Percentiles rank a stretch among this genome's conserved stretches.
phyloP scores from a whole-genome alignment of 2,329 filamentous ascomycete species.

The Allantophomopsis lycopodina region DNA sequence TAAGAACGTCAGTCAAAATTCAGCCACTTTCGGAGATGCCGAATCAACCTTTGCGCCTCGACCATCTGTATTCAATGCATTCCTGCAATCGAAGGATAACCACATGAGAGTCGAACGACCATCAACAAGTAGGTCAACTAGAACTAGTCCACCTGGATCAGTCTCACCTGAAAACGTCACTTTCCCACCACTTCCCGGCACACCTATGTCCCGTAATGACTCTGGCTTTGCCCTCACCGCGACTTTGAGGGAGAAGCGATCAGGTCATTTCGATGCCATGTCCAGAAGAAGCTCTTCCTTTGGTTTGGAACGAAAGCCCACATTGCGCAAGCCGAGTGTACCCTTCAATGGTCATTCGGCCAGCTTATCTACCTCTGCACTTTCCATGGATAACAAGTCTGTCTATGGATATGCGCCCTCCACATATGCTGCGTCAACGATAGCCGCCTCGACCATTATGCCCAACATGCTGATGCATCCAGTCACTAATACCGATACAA shows the following conservation, averaged over 20 bases:
- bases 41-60: constrained; percentile 29
- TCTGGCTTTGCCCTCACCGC: constrained; percentile 80
- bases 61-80: constrained; percentile 79
- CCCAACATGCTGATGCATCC: constrained; percentile 71
- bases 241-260: constrained; percentile 85
- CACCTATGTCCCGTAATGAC: constrained; percentile 77
- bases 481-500: constrained; percentile 65
- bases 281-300: constrained; percentile 92
- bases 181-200: constrained; percentile 64
- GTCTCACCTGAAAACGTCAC: constrained; percentile 65
- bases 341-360: constrained; percentile 58
- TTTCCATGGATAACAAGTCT: constrained; percentile 21
- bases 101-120: constrained; percentile 59
- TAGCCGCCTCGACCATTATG: constrained; percentile 79
- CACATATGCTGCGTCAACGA: constrained; percentile 72
- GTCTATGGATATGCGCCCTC: constrained; percentile 61
- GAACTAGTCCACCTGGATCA: constrained; percentile 47
- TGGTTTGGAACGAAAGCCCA: constrained; percentile 58
- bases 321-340: constrained; percentile 54
- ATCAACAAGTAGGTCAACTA: constrained; percentile 54
- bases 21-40: constrained; percentile 66
- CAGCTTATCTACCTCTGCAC: constrained; percentile 56
- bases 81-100: constrained; percentile 62
- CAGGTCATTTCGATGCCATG: constrained; percentile 66
- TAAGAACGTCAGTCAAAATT: constrained; percentile 82